phyloP scores from a whole-genome alignment of 352 stramenopile species.

The Globisporangium recalcitrans region DNA sequence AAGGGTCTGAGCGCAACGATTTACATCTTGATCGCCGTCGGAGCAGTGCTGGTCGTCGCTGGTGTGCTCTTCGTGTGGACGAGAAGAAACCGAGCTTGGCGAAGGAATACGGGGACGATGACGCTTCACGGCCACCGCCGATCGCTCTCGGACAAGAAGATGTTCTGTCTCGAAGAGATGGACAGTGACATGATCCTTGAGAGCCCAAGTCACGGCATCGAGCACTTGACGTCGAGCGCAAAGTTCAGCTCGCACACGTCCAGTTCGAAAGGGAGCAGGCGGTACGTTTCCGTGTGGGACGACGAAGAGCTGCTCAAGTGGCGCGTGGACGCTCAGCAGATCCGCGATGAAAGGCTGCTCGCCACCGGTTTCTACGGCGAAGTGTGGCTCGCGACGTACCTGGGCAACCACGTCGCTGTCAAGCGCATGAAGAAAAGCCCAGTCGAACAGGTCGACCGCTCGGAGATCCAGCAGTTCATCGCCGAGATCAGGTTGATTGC shows the following conservation, averaged over 20 bases:
- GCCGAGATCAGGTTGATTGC: conserved; percentile 43
- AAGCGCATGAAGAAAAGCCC: conserved; percentile 38
- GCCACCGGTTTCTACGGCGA: conserved; percentile 37
- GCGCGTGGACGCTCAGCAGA: conserved; percentile 36
- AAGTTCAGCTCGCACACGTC: conserved; percentile 5
- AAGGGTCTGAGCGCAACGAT: neutral
- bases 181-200: conserved; percentile 17
- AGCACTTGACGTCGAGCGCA: conserved; percentile 7
- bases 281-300: conserved; percentile 44
- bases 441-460: conserved; percentile 15
- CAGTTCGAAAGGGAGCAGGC: conserved; percentile 7
- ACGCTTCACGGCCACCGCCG: neutral
- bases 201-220: neutral
- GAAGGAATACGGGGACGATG: neutral
- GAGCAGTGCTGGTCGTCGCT: conserved; percentile 2
- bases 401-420: conserved; percentile 38
- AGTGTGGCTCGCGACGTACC: conserved; percentile 48
- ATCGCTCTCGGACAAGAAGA: conserved; percentile 14
- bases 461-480: conserved; percentile 35
- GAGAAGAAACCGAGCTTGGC: neutral
- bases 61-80: conserved; percentile 6
- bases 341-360: conserved; percentile 31
- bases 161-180: conserved; percentile 17
- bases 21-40: conserved; percentile 5
- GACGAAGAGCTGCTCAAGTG: conserved; percentile 52